A percentile compares a stretch with the other conserved stretches of the same genome.
These are phyloP conservation scores for Wickerhamomyces hampshirensis DNA, from an alignment of 805 yeast species.

Conservation along the genomic window DNA sequence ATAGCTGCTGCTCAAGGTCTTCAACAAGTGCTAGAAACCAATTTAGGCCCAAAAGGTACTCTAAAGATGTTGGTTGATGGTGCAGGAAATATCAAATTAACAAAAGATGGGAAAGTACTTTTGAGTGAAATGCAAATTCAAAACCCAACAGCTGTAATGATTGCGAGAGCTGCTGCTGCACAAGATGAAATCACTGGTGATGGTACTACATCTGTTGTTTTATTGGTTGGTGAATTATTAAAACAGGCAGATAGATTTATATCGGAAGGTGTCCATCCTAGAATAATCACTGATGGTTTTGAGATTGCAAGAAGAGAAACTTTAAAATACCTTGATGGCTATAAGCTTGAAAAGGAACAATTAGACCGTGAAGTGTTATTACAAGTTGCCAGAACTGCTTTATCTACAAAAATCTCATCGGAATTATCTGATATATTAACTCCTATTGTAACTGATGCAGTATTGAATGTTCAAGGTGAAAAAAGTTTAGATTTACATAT, in stretches of 20 bases:
- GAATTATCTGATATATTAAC: conserved; percentile 78
- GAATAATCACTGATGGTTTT: conserved; percentile 92
- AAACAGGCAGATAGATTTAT: conserved; percentile 92
- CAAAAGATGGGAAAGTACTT: conserved; percentile 95
- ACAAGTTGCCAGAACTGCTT: conserved; percentile 87
- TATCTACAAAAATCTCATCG: conserved; percentile 77
- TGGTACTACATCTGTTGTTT: conserved; percentile 94
- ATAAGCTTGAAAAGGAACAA: conserved; percentile 44
- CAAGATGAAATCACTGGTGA: conserved; percentile 99
- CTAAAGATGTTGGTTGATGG: conserved; percentile 96
- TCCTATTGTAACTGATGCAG: conserved; percentile 96
- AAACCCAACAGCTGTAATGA: conserved; percentile 84
- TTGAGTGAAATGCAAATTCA: conserved; percentile 96
- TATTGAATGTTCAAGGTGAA: conserved; percentile 62
- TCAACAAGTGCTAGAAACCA: conserved; percentile 86
- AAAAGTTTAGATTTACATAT: conserved; percentile 81
- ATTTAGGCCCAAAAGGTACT: conserved; percentile 96
- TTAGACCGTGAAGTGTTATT: conserved; percentile 82
- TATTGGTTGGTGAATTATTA: conserved; percentile 89
- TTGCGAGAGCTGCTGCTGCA: conserved; percentile 96
- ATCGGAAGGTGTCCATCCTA: conserved; percentile 93
- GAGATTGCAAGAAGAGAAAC: conserved; percentile 81
- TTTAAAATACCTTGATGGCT: conserved; percentile 62
- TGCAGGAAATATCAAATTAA: conserved; percentile 88
- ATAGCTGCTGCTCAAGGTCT: conserved; percentile 95